These are phyloP conservation scores for Artemisia argyi DNA, from an alignment of 129 eudicot species.

Conservation along the genomic window DNA sequence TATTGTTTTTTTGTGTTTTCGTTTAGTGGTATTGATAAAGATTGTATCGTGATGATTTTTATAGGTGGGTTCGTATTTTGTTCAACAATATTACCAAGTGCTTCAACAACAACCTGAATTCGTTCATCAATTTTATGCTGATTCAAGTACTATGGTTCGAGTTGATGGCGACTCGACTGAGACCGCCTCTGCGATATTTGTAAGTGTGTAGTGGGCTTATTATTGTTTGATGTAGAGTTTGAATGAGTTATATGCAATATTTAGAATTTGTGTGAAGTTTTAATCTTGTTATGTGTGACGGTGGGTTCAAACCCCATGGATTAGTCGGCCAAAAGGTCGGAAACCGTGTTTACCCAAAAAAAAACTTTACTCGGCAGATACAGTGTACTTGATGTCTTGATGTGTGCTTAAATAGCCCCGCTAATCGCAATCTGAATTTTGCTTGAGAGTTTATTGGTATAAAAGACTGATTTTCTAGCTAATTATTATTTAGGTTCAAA, in stretches of 20 bases:
- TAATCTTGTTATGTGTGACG: too few species aligned
- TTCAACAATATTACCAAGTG: slow-evolving; percentile 71
- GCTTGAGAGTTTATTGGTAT: too few species aligned
- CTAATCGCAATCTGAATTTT: too few species aligned
- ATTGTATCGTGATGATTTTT: slow-evolving; percentile 14
- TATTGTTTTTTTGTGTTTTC: background rate
- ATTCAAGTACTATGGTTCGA: slow-evolving; percentile 69
- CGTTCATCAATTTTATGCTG: slow-evolving; percentile 71
- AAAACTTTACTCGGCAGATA: too few species aligned
- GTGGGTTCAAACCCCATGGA: too few species aligned
- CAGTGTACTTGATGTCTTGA: too few species aligned
- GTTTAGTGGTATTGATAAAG: background rate
- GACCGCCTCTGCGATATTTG: slow-evolving; percentile 62
- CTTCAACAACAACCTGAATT: slow-evolving; percentile 68
- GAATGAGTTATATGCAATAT: background rate
- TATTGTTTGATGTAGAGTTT: background rate
- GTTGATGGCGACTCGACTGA: slow-evolving; percentile 63
- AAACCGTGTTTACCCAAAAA: too few species aligned
- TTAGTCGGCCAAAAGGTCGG: too few species aligned
- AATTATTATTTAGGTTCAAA: too few species aligned
- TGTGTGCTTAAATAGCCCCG: too few species aligned
- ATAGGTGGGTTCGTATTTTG: slow-evolving; percentile 92
- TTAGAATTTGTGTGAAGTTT: background rate
- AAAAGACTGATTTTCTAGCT: too few species aligned
- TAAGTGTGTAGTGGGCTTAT: slow-evolving; percentile 22